phyloP scores from a whole-genome alignment of 1,284 basidiomycete species.

The Trichosporon coremiiforme region DNA sequence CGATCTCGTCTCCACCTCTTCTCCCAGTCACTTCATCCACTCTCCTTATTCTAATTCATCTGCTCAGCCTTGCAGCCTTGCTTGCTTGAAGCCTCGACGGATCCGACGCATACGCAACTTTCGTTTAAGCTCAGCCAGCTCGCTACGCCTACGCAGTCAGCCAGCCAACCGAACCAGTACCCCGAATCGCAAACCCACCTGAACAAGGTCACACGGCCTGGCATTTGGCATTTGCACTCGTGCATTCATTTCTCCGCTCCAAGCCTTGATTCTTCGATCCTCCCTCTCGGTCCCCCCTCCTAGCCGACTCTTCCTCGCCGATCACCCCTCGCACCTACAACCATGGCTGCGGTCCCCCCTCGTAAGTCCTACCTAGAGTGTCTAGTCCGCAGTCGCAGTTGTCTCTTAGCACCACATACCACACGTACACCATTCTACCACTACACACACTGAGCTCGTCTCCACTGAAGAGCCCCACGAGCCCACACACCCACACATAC shows the following conservation, averaged over 20 bases:
- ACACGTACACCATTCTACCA: background rate
- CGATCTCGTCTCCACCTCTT: no score
- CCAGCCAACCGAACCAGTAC: no score
- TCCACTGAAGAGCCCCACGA: background rate
- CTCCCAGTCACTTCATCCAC: no score
- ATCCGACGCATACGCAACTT: background rate
- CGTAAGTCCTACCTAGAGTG: background rate
- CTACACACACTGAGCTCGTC: background rate
- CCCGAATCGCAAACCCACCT: background rate
- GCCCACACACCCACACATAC: background rate
- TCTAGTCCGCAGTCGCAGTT: constrained; percentile 2
- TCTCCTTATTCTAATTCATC: no score
- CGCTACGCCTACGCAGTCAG: background rate
- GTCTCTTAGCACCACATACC: background rate
- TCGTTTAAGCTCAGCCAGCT: background rate
- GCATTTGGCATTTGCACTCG: background rate
- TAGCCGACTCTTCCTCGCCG: background rate
- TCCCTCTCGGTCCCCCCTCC: no score
- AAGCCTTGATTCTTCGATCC: no score
- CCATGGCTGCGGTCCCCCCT: constrained; percentile 7
- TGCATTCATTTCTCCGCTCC: background rate
- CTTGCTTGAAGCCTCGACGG: no score
- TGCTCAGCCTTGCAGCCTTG: no score
- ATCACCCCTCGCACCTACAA: background rate
- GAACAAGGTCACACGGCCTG: background rate